phyloP scores from a whole-genome alignment of 305 asterid genomes.

The Plantago coronopus region DNA sequence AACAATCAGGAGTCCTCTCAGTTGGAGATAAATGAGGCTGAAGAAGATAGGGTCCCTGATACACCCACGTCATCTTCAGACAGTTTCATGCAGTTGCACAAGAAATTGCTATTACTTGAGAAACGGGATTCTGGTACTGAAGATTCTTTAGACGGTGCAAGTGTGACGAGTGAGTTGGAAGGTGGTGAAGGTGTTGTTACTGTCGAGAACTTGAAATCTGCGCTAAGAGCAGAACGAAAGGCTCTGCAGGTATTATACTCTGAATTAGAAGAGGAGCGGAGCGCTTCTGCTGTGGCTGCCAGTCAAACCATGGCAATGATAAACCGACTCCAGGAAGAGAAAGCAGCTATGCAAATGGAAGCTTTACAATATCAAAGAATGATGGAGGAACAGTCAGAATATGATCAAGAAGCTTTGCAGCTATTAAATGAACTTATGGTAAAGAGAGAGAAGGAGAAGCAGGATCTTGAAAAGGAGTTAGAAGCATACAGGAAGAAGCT shows the following conservation, averaged over 20 bases:
- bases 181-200: conserved; percentile 60
- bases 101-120: conserved; percentile 56
- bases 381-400: conserved; percentile 99
- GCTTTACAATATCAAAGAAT: conserved; percentile 95
- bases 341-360: conserved; percentile 96
- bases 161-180: conserved; percentile 72
- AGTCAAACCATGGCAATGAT: conserved; percentile 98
- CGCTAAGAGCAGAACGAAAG: conserved; percentile 62
- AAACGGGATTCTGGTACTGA: conserved; percentile 66
- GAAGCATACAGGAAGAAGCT: conserved; percentile 60
- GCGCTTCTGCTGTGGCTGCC: conserved; percentile 85
- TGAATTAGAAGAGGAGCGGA: conserved; percentile 87
- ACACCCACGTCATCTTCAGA: conserved; percentile 61
- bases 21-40: conserved; percentile 28
- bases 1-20: not conserved
- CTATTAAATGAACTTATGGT: conserved; percentile 87
- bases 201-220: conserved; percentile 53
- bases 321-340: conserved; percentile 88
- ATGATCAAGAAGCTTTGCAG: conserved; percentile 94
- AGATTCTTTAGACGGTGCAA: conserved; percentile 72
- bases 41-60: conserved; percentile 75
- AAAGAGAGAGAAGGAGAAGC: conserved; percentile 86
- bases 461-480: conserved; percentile 66
- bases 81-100: conserved; percentile 51
- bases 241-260: conserved; percentile 60